Base-by-base conservation (phyloP, 108 stramenopile species). In the Pseudonitzschia multistriata region DNA sequence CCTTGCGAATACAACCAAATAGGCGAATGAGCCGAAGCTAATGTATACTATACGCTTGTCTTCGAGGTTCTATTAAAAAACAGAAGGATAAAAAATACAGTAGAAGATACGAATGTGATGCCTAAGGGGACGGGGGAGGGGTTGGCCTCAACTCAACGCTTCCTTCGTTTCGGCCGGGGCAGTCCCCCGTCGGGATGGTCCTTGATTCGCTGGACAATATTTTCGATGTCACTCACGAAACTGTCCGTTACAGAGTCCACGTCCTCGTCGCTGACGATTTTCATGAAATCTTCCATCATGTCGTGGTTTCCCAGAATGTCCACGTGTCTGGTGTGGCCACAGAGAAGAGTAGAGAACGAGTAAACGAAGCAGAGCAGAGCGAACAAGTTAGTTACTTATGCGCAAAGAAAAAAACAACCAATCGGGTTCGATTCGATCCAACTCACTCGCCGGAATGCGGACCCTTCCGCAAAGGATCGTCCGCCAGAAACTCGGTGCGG, bases 221-320 rank as follows among this genome's bases (percentile, higher is more conserved):
- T 66, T 0, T 49, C 27, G 56, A 81, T 77, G 29, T 81, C 61
- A 39, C 67, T 69, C 5, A 50, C 55, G 25, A 81, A 65, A 13
- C 71, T 56, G 31, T 81, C 72, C 19, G 62, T 37, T 17, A 76
- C n/a, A 39, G 59, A 33, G 36, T 74, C 70, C 19, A 29, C 36
- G 36, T 79, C 67, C 15, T 66, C 73, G 35, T 88, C 92, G 6
- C 85, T 90, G 8, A 85, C 93, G 30, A 96, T 82, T 24, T 79
- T 74, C 19, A 96, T 52, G 34, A 94, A 76, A 68, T 93, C 93
- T 63, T 78, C 72, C 14, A 86, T 83, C 68, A 89, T 83, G 21
- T 87, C 85, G 3, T 81, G 49, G 70, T 96, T 92, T 1, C 96
- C 96, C 54, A 96, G 67, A 66, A 96, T 88, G 65, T 96, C 96